Conservation (phyloP, 257 asterid species). For the Scutellaria minor region DNA sequence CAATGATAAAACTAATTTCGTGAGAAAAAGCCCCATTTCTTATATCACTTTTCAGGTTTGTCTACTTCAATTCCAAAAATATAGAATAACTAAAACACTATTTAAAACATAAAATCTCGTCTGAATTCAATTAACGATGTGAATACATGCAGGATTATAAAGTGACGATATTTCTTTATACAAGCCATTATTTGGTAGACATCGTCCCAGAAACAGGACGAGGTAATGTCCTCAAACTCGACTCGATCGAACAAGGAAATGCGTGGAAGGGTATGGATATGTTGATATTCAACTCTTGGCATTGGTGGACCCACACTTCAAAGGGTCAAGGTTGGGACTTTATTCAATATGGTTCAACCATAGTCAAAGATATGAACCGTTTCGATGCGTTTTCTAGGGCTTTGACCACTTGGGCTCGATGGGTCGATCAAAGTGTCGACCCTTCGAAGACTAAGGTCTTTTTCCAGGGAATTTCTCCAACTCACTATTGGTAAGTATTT, state of each 20-base stretch:
- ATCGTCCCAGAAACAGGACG: constrained; percentile 34
- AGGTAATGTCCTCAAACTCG: constrained; percentile 56
- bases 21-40: constrained; percentile 40
- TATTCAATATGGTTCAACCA: constrained; percentile 48
- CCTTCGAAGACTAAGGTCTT: constrained; percentile 53
- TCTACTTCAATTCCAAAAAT: too few relatives aligned
- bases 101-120: background rate
- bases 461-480: constrained; percentile 68
- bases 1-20: constrained; percentile 34
- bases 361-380: constrained; percentile 57
- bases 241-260: constrained; percentile 56
- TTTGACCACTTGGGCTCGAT: constrained; percentile 59
- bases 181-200: constrained; percentile 54
- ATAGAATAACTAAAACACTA: too few relatives aligned
- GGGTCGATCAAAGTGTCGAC: constrained; percentile 59
- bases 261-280: constrained; percentile 65
- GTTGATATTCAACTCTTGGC: constrained; percentile 73
- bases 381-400: constrained; percentile 55
- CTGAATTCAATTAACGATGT: background rate
- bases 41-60: constrained; percentile 48
- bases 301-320: constrained; percentile 66
- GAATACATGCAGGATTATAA: constrained; percentile 32
- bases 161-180: constrained; percentile 37
- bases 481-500: constrained; percentile 50
- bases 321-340: constrained; percentile 61